These are phyloP conservation scores for Ascochyta rabiei DNA, from an alignment of 2,329 filamentous ascomycete species.

Conservation along the genomic window DNA sequence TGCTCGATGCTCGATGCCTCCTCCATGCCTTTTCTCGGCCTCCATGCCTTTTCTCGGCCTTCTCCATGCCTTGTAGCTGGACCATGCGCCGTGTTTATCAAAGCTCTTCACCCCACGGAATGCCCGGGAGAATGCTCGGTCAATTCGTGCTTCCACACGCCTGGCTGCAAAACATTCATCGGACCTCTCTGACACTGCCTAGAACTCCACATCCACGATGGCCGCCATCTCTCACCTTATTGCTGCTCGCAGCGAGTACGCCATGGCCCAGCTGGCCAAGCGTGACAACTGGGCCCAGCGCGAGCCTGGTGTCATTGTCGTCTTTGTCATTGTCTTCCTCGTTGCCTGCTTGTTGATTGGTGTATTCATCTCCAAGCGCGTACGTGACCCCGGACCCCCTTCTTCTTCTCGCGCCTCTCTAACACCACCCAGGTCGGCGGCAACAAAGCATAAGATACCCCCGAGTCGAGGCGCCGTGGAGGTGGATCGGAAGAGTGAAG, in stretches of 20 bases:
- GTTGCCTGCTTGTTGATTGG: constrained; percentile 58
- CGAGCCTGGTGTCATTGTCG: constrained; percentile 66
- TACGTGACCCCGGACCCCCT: constrained; percentile 24
- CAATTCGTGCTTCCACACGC: constrained; percentile 8
- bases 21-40: too few relatives aligned
- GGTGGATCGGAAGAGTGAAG: constrained; percentile 17
- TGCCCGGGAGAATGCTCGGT: constrained; percentile 10
- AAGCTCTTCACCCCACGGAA: too few relatives aligned
- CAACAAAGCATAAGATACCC: constrained; percentile 19
- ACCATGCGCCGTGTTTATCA: constrained; percentile 7
- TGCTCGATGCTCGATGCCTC: constrained; percentile 21
- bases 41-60: too few relatives aligned
- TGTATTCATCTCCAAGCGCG: constrained; percentile 58
- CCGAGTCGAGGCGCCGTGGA: constrained; percentile 7
- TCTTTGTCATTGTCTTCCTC: constrained; percentile 66
- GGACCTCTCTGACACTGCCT: constrained; percentile 20
- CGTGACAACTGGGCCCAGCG: constrained; percentile 63
- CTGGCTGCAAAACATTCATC: not conserved
- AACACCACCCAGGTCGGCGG: constrained; percentile 2
- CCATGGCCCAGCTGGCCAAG: constrained; percentile 54
- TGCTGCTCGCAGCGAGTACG: constrained; percentile 45
- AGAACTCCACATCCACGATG: constrained; percentile 44
- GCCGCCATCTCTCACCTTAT: constrained; percentile 47
- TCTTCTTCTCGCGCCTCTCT: not conserved
- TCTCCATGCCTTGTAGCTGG: not conserved